A percentile compares a stretch with the other conserved stretches of the same genome.
Conservation (phyloP, 2,329 filamentous ascomycete genomes). For the Orbilia brochopaga region DNA sequence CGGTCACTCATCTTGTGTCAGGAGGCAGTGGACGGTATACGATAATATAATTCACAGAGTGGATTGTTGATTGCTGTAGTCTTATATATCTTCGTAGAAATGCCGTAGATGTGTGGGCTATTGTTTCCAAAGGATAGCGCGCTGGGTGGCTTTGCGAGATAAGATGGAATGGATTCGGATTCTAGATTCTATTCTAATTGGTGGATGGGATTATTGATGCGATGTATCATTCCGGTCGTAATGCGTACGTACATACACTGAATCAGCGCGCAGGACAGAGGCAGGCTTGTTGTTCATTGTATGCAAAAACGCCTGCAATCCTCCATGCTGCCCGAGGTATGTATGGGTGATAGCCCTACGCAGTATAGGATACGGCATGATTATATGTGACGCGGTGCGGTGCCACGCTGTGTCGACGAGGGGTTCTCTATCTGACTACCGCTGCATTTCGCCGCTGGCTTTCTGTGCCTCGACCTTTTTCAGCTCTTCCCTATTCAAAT, state of each 20-base stretch:
- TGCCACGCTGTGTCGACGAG: neutral
- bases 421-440: conserved; percentile 18
- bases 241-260: conserved; percentile 4
- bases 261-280: neutral
- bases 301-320: no score
- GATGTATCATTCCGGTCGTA: conserved; percentile 1
- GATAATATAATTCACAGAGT: no score
- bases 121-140: no score
- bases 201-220: neutral
- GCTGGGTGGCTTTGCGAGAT: no score
- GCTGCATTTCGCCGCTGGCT: conserved; percentile 38
- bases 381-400: no score
- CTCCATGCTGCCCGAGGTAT: neutral
- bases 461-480: conserved; percentile 80
- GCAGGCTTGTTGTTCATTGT: neutral
- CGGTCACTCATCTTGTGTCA: no score
- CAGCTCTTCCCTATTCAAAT: conserved; percentile 74
- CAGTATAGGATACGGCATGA: no score
- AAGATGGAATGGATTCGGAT: no score
- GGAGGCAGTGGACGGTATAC: no score
- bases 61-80: no score
- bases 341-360: neutral
- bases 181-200: neutral
- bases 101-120: no score
- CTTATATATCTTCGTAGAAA: no score